phyloP scores from a whole-genome alignment of 2,329 filamentous ascomycete genomes.

The Rutstroemia sydowiana region DNA sequence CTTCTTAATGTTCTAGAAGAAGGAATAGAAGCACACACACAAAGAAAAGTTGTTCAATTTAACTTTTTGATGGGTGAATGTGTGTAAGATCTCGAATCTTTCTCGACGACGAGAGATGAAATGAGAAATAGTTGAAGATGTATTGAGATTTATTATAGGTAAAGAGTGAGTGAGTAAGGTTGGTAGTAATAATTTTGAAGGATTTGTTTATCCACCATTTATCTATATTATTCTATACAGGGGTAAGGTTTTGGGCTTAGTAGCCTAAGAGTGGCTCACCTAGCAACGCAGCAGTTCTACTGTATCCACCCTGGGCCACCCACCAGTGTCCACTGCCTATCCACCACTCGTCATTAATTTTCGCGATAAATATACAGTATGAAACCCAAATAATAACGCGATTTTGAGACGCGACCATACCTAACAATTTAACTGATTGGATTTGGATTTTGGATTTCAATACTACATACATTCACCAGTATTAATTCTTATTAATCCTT shows the following conservation, averaged over 20 bases:
- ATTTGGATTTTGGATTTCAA: not conserved
- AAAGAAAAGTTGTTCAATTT: not conserved
- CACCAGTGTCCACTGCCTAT: too few species aligned
- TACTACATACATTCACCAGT: not conserved
- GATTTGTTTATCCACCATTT: conserved; percentile 4
- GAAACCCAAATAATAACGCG: too few species aligned
- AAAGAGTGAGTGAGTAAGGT: not conserved
- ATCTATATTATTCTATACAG: not conserved
- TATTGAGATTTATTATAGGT: not conserved
- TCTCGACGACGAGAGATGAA: too few species aligned
- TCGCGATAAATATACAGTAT: too few species aligned
- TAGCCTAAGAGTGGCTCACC: too few species aligned
- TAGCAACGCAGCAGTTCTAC: too few species aligned
- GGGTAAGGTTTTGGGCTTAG: not conserved
- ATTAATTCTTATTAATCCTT: not conserved
- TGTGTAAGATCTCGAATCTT: not conserved
- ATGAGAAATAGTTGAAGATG: not conserved
- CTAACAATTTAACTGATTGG: not conserved
- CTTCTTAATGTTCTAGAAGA: conserved; percentile 2
- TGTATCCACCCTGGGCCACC: too few species aligned
- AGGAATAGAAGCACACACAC: conserved; percentile 1
- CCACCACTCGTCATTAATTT: not conserved
- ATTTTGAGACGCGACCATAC: not conserved
- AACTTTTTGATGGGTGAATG: not conserved
- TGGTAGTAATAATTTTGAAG: not conserved